phyloP scores from a whole-genome alignment of 768 basidiomycete species.

The Mrakia blollopis region DNA sequence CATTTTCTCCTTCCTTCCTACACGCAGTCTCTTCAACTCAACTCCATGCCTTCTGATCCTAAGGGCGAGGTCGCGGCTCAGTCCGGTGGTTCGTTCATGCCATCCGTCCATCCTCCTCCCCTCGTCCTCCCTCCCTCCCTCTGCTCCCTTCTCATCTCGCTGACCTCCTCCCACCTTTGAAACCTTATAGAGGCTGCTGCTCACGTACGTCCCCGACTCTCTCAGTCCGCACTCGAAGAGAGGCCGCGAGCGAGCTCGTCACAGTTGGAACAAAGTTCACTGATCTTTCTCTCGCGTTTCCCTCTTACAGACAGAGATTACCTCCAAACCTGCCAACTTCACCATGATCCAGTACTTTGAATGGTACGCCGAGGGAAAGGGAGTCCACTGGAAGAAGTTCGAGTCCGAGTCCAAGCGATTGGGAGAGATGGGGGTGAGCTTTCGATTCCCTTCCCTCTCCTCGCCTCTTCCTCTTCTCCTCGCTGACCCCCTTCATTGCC shows the following conservation, averaged over 20 bases:
- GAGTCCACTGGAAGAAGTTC: constrained; percentile 46
- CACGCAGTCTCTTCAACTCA: neutral
- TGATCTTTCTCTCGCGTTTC: neutral
- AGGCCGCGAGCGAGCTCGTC: neutral
- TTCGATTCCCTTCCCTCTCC: neutral
- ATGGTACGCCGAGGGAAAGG: constrained; percentile 30
- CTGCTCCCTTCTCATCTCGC: neutral
- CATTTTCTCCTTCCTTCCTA: no score
- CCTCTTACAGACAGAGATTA: neutral
- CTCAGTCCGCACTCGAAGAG: no score
- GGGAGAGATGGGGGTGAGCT: constrained; percentile 23
- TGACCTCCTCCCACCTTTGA: neutral
- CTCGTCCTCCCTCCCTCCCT: neutral
- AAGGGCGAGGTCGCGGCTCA: neutral
- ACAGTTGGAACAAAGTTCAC: neutral
- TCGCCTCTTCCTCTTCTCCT: neutral
- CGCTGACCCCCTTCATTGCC: neutral
- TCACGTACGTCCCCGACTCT: neutral
- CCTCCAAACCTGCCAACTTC: constrained; percentile 9
- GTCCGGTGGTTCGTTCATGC: constrained; percentile 3
- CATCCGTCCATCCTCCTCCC: neutral
- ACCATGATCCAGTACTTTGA: constrained; percentile 27
- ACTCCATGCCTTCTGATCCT: neutral
- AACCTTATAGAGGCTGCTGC: neutral
- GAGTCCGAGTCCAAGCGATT: constrained; percentile 29